Percentiles rank a stretch among this genome's conserved stretches.
Evolutionary conservation across 768 basidiomycete species (phyloP).

Genomic region (Podaxis sp.): DNA sequence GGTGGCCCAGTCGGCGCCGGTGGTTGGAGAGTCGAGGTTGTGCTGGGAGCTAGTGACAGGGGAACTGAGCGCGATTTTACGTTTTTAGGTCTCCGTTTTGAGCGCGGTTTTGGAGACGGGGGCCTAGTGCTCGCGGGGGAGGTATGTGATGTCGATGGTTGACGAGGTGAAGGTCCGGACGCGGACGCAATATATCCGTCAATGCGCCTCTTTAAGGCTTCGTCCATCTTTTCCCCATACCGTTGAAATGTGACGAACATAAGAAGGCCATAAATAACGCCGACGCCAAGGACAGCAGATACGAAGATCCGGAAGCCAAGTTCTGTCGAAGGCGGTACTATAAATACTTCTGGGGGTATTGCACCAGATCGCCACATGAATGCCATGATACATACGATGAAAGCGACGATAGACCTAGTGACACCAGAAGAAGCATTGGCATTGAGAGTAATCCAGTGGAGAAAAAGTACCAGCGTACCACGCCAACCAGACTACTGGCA

Average conservation of each 20-base stretch:
- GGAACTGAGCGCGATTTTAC: background rate
- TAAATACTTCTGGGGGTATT: background rate
- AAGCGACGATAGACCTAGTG: constrained; percentile 4
- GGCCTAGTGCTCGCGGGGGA: background rate
- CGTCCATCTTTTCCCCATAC: constrained; percentile 24
- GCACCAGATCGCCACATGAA: constrained; percentile 10
- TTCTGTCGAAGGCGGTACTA: background rate
- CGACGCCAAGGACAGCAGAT: background rate
- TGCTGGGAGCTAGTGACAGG: background rate
- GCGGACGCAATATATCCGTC: constrained; percentile 1
- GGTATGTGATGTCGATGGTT: background rate
- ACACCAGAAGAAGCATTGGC: background rate
- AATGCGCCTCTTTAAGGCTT: background rate
- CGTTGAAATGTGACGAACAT: constrained; percentile 6
- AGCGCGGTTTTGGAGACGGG: background rate
- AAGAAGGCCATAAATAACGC: background rate
- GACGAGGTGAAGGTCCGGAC: background rate
- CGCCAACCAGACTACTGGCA: constrained; percentile 60
- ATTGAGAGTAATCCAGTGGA: background rate
- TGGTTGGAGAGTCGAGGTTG: background rate
- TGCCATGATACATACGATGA: constrained; percentile 13
- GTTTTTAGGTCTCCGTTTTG: background rate
- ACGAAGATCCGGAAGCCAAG: constrained; percentile 1
- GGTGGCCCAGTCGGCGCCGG: background rate
- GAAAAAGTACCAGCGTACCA: constrained; percentile 34